phyloP scores from a whole-genome alignment of 768 basidiomycete genomes.

The Tricholoma furcatifolium region DNA sequence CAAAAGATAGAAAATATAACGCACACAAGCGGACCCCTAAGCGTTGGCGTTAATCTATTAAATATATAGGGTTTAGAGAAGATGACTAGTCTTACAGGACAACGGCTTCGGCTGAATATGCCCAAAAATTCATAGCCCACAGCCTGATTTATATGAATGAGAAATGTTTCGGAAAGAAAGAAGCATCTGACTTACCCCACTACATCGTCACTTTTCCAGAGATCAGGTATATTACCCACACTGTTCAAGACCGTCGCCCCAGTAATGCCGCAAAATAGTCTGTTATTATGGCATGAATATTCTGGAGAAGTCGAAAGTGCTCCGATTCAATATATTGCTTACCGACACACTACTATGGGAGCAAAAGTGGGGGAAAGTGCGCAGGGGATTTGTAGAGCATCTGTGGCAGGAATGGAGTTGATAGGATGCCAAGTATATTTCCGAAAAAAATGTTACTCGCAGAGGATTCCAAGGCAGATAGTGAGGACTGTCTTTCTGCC shows the following conservation, averaged over 20 bases:
- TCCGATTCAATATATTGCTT: background rate
- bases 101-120: conserved; percentile 18
- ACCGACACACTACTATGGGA: conserved; percentile 20
- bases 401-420: conserved; percentile 10
- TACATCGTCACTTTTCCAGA: conserved; percentile 20
- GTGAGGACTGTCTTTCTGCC: conserved; percentile 20
- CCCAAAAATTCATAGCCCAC: conserved; percentile 24
- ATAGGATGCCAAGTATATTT: conserved; percentile 14
- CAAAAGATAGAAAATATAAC: too few species aligned
- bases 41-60: background rate
- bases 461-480: conserved; percentile 16
- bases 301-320: background rate
- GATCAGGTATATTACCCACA: conserved; percentile 21
- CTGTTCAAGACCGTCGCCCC: conserved; percentile 19
- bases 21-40: conserved; percentile 19
- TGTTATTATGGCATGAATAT: background rate
- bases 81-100: conserved; percentile 10
- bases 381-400: conserved; percentile 21
- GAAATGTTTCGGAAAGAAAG: background rate
- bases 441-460: conserved; percentile 11
- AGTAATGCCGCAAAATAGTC: conserved; percentile 17
- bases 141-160: conserved; percentile 5
- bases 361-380: conserved; percentile 17
- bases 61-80: background rate
- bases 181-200: conserved; percentile 4